Evolutionary conservation across 768 basidiomycete genomes (phyloP).

Genomic region (Tricholoma furcatifolium): DNA sequence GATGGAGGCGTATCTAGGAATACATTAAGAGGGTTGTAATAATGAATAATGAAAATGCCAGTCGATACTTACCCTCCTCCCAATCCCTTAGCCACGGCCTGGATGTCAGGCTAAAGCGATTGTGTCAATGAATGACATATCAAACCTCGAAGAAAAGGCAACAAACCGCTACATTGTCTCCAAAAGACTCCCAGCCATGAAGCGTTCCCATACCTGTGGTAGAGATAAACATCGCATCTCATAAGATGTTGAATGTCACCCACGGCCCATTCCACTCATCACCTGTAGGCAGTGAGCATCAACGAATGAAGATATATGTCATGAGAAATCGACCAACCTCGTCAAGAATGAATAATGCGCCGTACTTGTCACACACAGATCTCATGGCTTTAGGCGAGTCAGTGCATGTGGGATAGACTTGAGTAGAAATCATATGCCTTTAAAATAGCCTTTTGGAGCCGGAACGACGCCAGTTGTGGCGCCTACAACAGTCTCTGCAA

Average conservation of each 20-base stretch:
- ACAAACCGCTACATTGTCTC: slow-evolving; percentile 61
- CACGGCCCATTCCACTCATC: slow-evolving; percentile 91
- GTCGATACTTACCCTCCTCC: slow-evolving; percentile 71
- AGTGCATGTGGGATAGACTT: not conserved
- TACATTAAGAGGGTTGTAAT: not conserved
- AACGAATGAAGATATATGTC: not conserved
- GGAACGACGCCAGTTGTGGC: slow-evolving; percentile 77
- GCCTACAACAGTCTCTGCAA: slow-evolving; percentile 85
- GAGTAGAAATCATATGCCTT: slow-evolving; percentile 27
- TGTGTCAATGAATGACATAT: not conserved
- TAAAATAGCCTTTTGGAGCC: slow-evolving; percentile 83
- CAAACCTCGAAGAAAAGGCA: not conserved
- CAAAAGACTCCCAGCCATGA: slow-evolving; percentile 84
- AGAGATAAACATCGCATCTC: not conserved
- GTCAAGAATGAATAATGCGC: slow-evolving; percentile 80
- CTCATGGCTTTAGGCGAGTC: slow-evolving; percentile 55
- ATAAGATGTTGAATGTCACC: slow-evolving; percentile 27
- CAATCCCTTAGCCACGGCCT: slow-evolving; percentile 87
- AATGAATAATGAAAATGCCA: not conserved
- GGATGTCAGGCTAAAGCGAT: slow-evolving; percentile 56
- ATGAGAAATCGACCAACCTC: slow-evolving; percentile 46
- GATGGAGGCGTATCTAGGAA: slow-evolving; percentile 69
- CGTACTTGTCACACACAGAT: slow-evolving; percentile 75
- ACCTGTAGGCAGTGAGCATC: slow-evolving; percentile 33
- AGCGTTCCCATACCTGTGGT: slow-evolving; percentile 79